Percentiles rank a stretch among this genome's conserved stretches.
These are phyloP conservation scores for Pisolithus microcarpus DNA, from an alignment of 768 basidiomycete genomes.

Conservation along the genomic window DNA sequence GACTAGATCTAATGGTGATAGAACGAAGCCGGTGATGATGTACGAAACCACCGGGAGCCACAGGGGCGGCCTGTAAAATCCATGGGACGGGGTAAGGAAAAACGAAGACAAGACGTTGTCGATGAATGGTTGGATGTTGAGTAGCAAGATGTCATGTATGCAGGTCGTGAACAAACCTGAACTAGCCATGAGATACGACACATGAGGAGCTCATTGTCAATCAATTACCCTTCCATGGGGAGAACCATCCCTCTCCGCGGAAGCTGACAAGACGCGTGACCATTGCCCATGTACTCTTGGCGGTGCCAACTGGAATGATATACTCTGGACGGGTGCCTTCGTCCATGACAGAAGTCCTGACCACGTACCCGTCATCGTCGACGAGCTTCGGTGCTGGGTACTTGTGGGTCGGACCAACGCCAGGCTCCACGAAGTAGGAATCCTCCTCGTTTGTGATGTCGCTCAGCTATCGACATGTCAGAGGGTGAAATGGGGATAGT, in stretches of 20 bases:
- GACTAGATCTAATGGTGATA: constrained; percentile 85
- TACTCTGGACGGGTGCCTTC: constrained; percentile 76
- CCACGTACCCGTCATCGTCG: constrained; percentile 72
- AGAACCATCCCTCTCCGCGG: constrained; percentile 81
- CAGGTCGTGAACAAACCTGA: constrained; percentile 81
- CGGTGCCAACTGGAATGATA: constrained; percentile 78
- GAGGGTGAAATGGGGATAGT: background rate
- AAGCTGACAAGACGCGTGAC: constrained; percentile 79
- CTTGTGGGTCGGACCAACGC: constrained; percentile 25
- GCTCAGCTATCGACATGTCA: constrained; percentile 44
- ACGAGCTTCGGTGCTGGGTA: constrained; percentile 39
- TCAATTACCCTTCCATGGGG: constrained; percentile 82
- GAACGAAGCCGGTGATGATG: constrained; percentile 74
- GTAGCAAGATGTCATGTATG: constrained; percentile 65
- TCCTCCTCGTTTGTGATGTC: constrained; percentile 62
- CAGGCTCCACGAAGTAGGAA: constrained; percentile 77
- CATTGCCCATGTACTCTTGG: constrained; percentile 90
- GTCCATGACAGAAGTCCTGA: constrained; percentile 64
- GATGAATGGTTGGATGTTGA: constrained; percentile 74
- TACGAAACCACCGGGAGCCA: constrained; percentile 80
- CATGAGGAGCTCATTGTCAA: background rate
- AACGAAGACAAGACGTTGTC: constrained; percentile 67
- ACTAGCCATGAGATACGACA: constrained; percentile 5
- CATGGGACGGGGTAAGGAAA: constrained; percentile 51
- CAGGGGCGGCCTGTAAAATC: constrained; percentile 55